These are phyloP conservation scores for Globisporangium mamillatum DNA, from an alignment of 352 stramenopile species.

Conservation along the genomic window DNA sequence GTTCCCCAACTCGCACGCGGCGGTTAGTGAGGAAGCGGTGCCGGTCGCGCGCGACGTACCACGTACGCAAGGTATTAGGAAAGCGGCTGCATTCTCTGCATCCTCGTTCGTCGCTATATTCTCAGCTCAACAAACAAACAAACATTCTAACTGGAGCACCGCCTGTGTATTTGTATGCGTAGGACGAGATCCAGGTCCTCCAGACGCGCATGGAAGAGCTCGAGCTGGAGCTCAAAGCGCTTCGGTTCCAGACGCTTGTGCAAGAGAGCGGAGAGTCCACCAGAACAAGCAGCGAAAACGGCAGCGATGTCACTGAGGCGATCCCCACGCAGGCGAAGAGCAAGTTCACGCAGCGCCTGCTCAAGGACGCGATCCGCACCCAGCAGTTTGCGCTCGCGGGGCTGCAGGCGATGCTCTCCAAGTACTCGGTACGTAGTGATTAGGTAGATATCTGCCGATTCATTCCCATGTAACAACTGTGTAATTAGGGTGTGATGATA, in stretches of 20 bases:
- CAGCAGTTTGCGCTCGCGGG: conserved; percentile 12
- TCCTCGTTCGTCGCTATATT: too few relatives aligned
- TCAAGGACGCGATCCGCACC: conserved; percentile 1
- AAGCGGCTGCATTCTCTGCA: too few relatives aligned
- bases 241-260: conserved; percentile 16
- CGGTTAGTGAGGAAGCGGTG: not conserved
- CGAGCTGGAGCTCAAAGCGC: conserved; percentile 13
- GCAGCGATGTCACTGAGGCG: not conserved
- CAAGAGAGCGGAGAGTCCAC: conserved; percentile 23
- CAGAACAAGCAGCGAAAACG: not conserved
- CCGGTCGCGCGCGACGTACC: conserved; percentile 6
- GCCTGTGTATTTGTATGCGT: too few relatives aligned
- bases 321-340: not conserved
- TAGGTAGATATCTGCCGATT: conserved; percentile 10
- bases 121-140: too few relatives aligned
- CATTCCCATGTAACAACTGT: not conserved
- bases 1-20: not conserved
- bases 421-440: conserved; percentile 1
- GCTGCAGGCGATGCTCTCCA: conserved; percentile 9
- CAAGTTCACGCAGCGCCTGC: not conserved
- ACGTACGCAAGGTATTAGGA: conserved; percentile 9
- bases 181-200: conserved; percentile 10
- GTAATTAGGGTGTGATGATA: not conserved
- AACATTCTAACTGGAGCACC: too few relatives aligned
- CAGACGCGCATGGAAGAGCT: conserved; percentile 8